phyloP scores from a whole-genome alignment of 371 early-diverging fungal genomes.

The Lichtheimia corymbifera region DNA sequence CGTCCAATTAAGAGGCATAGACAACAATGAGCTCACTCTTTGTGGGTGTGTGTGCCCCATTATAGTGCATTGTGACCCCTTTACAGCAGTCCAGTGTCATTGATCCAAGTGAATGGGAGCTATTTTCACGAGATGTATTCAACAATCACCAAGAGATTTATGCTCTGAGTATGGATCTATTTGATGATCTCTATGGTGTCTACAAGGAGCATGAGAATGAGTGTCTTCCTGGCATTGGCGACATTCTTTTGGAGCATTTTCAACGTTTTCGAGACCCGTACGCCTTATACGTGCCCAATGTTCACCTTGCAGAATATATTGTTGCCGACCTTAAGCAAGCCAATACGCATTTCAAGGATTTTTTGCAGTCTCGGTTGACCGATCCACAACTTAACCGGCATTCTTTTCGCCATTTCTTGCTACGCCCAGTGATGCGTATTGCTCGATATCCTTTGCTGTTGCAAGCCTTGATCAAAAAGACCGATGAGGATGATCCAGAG shows the following conservation, averaged over 20 bases:
- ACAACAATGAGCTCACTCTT: background rate
- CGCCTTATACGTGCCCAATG: conserved; percentile 79
- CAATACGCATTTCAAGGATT: conserved; percentile 49
- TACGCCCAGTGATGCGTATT: conserved; percentile 73
- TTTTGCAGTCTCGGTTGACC: conserved; percentile 2
- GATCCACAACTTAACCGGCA: conserved; percentile 24
- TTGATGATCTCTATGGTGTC: conserved; percentile 55
- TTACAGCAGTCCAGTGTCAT: conserved; percentile 30
- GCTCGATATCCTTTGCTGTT: conserved; percentile 82
- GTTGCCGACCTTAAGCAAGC: conserved; percentile 55
- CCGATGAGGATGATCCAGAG: conserved; percentile 76
- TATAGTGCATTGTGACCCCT: conserved; percentile 16
- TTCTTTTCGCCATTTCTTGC: conserved; percentile 36
- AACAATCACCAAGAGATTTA: conserved; percentile 72
- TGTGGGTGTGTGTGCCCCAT: background rate
- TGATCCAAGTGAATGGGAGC: conserved; percentile 46
- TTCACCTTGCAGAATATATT: conserved; percentile 72
- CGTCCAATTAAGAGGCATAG: too few species aligned
- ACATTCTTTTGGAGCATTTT: conserved; percentile 72
- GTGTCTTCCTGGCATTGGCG: conserved; percentile 76
- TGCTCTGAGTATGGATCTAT: conserved; percentile 66
- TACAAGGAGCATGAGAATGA: conserved; percentile 55
- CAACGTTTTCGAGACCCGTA: conserved; percentile 67
- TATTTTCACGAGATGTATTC: conserved; percentile 77
- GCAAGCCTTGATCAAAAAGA: conserved; percentile 74